phyloP scores from a whole-genome alignment of 352 stramenopile genomes.

The Phytophthora quininea region DNA sequence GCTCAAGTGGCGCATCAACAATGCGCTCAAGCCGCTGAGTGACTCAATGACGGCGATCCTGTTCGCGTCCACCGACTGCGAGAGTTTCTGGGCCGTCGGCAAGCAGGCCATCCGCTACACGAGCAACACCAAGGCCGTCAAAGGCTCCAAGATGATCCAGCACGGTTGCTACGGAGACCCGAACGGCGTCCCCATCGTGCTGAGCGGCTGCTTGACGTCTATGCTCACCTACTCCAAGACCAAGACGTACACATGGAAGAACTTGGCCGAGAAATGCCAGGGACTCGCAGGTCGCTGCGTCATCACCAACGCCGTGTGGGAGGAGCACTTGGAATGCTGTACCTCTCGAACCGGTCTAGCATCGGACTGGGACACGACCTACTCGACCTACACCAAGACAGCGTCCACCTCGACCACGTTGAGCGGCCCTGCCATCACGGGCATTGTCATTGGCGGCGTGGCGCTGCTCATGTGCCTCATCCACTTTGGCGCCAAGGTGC shows the following conservation, averaged over 20 bases:
- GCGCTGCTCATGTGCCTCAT: slow-evolving; percentile 74
- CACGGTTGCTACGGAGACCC: slow-evolving; percentile 17
- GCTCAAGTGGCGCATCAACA: slow-evolving; percentile 84
- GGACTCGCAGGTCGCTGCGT: slow-evolving; percentile 40
- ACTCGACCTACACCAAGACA: slow-evolving; percentile 74
- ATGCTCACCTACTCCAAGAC: slow-evolving; percentile 79
- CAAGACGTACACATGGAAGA: slow-evolving; percentile 84
- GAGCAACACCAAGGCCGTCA: no score
- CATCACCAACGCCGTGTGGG: slow-evolving; percentile 76
- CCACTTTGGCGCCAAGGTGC: slow-evolving; percentile 85
- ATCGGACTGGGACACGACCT: slow-evolving; percentile 77
- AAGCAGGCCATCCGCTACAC: no score
- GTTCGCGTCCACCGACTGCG: no score
- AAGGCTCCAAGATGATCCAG: no score
- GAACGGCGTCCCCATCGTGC: slow-evolving; percentile 60
- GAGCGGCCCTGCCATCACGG: slow-evolving; percentile 71
- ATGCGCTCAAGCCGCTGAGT: slow-evolving; percentile 51
- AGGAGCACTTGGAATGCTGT: slow-evolving; percentile 84
- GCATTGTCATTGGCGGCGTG: slow-evolving; percentile 48
- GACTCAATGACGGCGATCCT: slow-evolving; percentile 29
- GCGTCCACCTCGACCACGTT: slow-evolving; percentile 57
- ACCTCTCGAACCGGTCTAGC: slow-evolving; percentile 51
- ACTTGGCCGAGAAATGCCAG: slow-evolving; percentile 79
- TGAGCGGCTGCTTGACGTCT: slow-evolving; percentile 77
- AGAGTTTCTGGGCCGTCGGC: no score